These are phyloP conservation scores for Populus tremula DNA, from an alignment of 345 rosid genomes.

Conservation along the genomic window DNA sequence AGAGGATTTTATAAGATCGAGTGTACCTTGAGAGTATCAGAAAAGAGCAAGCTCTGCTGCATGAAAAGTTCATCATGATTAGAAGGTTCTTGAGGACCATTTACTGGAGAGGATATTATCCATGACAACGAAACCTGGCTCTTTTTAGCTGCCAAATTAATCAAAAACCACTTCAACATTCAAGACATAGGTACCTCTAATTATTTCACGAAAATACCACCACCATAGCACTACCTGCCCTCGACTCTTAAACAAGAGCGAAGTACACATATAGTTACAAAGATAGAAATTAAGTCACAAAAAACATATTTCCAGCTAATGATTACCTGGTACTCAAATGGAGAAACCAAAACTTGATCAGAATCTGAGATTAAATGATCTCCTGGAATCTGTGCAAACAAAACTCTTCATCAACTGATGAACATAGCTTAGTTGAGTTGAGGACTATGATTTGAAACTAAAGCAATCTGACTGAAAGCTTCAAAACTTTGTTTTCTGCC, in stretches of 20 bases:
- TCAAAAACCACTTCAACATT: neutral
- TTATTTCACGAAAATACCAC: neutral
- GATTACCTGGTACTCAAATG: neutral
- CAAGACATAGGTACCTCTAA: neutral
- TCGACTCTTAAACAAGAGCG: neutral
- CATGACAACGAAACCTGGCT: conserved; percentile 15
- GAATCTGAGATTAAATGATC: neutral
- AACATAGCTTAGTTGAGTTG: neutral
- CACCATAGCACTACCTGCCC: neutral
- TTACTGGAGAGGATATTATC: conserved; percentile 33
- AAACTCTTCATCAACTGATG: neutral
- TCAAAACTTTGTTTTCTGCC: neutral
- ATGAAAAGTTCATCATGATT: conserved; percentile 65
- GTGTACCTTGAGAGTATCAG: conserved; percentile 66
- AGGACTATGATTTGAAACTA: neutral
- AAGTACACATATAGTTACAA: neutral
- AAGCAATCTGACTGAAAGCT: neutral
- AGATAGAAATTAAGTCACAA: neutral
- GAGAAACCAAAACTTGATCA: neutral
- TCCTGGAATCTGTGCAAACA: neutral
- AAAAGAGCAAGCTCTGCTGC: conserved; percentile 65
- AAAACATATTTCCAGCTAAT: neutral
- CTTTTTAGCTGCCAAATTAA: neutral
- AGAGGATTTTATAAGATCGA: neutral
- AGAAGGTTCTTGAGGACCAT: conserved; percentile 43